Evolutionary conservation across 1,284 basidiomycete genomes (phyloP).

Genomic region (Peniophora sp.): DNA sequence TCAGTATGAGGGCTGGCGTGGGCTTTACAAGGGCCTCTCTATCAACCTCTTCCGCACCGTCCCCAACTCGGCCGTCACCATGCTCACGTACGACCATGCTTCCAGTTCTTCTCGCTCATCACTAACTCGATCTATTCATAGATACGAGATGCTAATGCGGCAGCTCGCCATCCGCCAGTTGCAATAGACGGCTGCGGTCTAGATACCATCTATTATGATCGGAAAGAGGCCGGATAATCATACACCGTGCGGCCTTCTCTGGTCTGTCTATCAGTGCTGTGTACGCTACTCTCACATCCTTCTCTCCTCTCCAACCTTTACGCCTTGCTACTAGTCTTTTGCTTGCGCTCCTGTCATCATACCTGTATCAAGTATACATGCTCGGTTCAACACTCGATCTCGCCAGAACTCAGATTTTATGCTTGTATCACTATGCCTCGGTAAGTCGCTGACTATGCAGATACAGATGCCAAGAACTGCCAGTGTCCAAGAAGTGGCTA

Average conservation of each 20-base stretch:
- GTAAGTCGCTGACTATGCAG: too few species aligned
- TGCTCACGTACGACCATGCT: constrained; percentile 73
- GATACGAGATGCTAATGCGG: constrained; percentile 65
- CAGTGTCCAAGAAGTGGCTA: too few species aligned
- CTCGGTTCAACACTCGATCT: background rate
- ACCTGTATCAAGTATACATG: background rate
- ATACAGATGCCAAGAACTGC: too few species aligned
- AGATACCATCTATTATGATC: too few species aligned
- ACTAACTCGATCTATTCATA: constrained; percentile 14
- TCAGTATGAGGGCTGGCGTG: constrained; percentile 75
- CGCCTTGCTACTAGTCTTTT: too few species aligned
- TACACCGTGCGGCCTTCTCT: too few species aligned
- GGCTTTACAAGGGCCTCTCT: constrained; percentile 84
- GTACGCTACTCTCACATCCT: background rate
- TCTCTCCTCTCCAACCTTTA: background rate
- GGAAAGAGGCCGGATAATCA: too few species aligned
- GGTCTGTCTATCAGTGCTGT: background rate
- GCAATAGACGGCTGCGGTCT: background rate
- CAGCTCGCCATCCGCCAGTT: constrained; percentile 29
- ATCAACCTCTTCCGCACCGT: constrained; percentile 90
- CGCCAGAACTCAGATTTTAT: too few species aligned
- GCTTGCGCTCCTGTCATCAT: background rate
- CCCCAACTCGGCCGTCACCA: constrained; percentile 89
- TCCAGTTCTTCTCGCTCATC: background rate
- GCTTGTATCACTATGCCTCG: too few species aligned